phyloP scores from a whole-genome alignment of 2,329 filamentous ascomycete genomes.

The Thielaviopsis ethacetica region DNA sequence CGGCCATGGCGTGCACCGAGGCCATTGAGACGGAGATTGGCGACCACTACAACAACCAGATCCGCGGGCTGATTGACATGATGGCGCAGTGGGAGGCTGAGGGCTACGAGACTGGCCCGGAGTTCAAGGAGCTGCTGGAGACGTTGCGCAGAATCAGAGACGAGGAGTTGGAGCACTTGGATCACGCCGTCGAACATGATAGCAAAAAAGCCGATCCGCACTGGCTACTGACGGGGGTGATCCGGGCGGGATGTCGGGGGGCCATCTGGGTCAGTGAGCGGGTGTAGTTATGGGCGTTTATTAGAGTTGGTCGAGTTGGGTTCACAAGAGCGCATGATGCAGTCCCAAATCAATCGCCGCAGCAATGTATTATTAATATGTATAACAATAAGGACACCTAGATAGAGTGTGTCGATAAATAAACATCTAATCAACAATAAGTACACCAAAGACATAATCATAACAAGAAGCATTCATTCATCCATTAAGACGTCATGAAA shows the following conservation, averaged over 20 bases:
- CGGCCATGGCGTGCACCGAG: constrained; percentile 97
- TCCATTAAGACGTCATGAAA: not conserved
- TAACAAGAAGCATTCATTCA: constrained; percentile 1
- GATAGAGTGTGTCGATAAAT: too few relatives aligned
- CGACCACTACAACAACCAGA: constrained; percentile 86
- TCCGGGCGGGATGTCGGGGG: constrained; percentile 75
- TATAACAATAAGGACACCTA: not conserved
- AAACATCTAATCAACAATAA: too few relatives aligned
- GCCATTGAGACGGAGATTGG: constrained; percentile 98
- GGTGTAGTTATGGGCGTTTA: constrained; percentile 26
- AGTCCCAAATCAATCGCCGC: not conserved
- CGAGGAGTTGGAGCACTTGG: constrained; percentile 91
- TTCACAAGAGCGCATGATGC: not conserved
- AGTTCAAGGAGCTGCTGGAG: constrained; percentile 54
- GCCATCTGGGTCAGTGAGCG: constrained; percentile 85
- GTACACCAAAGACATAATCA: not conserved
- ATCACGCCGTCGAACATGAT: constrained; percentile 88
- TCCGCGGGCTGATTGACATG: constrained; percentile 68
- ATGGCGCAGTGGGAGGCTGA: constrained; percentile 55
- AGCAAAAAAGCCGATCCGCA: constrained; percentile 80
- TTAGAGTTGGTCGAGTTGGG: not conserved
- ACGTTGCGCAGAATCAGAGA: constrained; percentile 75
- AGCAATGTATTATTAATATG: constrained; percentile 6
- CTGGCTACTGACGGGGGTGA: constrained; percentile 72
- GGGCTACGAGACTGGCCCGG: constrained; percentile 66